Conservation (phyloP, 2,329 filamentous ascomycete genomes). For the Aspergillus proliferans region DNA sequence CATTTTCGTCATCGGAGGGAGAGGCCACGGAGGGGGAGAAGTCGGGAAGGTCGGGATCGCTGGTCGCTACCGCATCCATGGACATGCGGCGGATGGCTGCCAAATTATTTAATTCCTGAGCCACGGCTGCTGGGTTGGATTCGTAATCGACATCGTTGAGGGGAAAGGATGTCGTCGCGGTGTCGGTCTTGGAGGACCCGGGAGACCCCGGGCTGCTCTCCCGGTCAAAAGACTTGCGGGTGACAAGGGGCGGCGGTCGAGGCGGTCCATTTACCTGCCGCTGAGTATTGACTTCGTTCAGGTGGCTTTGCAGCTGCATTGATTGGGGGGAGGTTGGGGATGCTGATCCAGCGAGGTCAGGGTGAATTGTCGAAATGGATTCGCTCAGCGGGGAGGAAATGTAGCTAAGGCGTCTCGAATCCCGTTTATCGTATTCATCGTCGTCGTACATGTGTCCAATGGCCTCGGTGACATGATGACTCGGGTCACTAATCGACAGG, state of each 20-base stretch:
- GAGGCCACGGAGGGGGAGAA: conserved; percentile 37
- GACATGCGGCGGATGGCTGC: conserved; percentile 88
- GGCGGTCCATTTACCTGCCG: conserved; percentile 28
- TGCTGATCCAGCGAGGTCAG: conserved; percentile 21
- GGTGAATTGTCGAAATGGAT: conserved; percentile 35
- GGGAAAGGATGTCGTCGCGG: conserved; percentile 58
- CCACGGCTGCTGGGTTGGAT: conserved; percentile 79
- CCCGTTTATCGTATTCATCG: conserved; percentile 54
- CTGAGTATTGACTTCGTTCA: conserved; percentile 23
- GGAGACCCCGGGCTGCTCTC: conserved; percentile 47
- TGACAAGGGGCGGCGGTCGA: conserved; percentile 17
- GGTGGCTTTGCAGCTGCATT: conserved; percentile 26
- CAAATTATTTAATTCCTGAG: conserved; percentile 85
- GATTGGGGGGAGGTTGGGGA: conserved; percentile 21
- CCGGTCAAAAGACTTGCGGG: conserved; percentile 33
- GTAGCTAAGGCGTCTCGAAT: conserved; percentile 69
- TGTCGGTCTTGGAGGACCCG: conserved; percentile 46
- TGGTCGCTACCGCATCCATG: conserved; percentile 70
- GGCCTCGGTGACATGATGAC: conserved; percentile 88
- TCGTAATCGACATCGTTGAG: conserved; percentile 85
- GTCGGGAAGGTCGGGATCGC: conserved; percentile 52
- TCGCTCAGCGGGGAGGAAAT: conserved; percentile 48
- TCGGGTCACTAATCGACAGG: conserved; percentile 75
- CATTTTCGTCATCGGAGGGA: conserved; percentile 64
- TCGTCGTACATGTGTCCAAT: conserved; percentile 88